phyloP scores from a whole-genome alignment of 495 filamentous ascomycete species.

The Podospora conica region DNA sequence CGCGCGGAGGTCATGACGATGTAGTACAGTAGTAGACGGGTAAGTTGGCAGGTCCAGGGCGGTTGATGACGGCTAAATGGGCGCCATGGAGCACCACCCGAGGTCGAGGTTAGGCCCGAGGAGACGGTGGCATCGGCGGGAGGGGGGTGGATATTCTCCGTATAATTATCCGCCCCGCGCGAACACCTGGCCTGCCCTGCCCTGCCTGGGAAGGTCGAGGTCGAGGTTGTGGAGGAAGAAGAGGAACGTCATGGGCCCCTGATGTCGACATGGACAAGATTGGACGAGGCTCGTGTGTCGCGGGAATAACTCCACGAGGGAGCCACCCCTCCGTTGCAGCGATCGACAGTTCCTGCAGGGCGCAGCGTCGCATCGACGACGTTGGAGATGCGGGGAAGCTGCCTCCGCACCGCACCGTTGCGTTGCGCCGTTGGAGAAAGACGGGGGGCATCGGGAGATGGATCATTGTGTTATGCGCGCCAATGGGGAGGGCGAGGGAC shows the following conservation, averaged over 20 bases:
- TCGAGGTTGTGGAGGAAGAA: no score
- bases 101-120: background rate
- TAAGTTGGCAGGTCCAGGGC: no score
- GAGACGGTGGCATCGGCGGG: background rate
- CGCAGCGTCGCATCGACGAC: background rate
- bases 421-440: background rate
- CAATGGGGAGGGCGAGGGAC: background rate
- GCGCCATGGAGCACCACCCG: background rate
- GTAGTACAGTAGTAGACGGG: background rate
- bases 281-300: background rate
- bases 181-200: background rate
- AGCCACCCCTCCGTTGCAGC: background rate
- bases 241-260: no score
- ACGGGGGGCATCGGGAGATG: background rate
- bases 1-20: background rate
- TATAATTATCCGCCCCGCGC: background rate
- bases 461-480: background rate
- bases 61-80: background rate
- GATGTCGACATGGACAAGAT: background rate
- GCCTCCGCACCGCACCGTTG: constrained; percentile 1
- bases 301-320: background rate
- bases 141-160: background rate
- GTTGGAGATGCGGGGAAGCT: constrained; percentile 1
- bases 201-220: background rate
- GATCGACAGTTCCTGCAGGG: background rate